Conservation (phyloP, 441 rosid genomes). For the Metrosideros polymorpha region DNA sequence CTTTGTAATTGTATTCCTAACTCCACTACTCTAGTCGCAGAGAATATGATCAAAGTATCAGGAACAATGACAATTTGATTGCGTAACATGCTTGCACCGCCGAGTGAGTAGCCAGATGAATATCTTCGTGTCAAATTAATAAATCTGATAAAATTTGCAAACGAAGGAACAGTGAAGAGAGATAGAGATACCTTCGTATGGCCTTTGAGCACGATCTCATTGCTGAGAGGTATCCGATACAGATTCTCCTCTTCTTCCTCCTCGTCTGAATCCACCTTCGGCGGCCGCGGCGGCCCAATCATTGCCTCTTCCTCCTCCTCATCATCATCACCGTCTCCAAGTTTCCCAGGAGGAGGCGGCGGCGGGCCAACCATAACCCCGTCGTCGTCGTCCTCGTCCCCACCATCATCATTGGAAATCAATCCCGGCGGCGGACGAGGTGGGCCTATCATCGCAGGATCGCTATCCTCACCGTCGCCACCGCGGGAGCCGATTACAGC, state of each 20-base stretch:
- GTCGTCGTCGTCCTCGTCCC: not conserved
- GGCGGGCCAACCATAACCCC: conserved; percentile 12
- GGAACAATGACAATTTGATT: not conserved
- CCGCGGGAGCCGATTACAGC: not conserved
- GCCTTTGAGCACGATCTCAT: conserved; percentile 90
- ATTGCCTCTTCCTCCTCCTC: conserved; percentile 16
- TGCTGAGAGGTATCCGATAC: conserved; percentile 62
- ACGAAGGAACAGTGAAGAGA: not conserved
- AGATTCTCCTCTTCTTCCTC: conserved; percentile 36
- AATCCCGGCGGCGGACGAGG: conserved; percentile 2
- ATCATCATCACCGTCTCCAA: not conserved
- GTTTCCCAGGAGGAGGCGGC: not conserved
- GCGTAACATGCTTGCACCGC: not conserved
- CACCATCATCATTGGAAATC: not conserved
- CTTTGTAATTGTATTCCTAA: not conserved
- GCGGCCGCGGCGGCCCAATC: conserved; percentile 14
- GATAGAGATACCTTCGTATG: conserved; percentile 53
- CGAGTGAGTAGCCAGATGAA: not conserved
- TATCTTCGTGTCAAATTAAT: not conserved
- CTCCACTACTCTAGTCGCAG: not conserved
- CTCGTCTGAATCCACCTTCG: conserved; percentile 16
- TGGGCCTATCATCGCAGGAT: not conserved
- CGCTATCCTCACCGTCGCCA: not conserved
- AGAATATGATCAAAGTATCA: not conserved
- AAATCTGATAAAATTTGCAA: not conserved